Evolutionary conservation across 2,329 filamentous ascomycete genomes (phyloP).

Genomic region (Scortechinia acanthostroma): DNA sequence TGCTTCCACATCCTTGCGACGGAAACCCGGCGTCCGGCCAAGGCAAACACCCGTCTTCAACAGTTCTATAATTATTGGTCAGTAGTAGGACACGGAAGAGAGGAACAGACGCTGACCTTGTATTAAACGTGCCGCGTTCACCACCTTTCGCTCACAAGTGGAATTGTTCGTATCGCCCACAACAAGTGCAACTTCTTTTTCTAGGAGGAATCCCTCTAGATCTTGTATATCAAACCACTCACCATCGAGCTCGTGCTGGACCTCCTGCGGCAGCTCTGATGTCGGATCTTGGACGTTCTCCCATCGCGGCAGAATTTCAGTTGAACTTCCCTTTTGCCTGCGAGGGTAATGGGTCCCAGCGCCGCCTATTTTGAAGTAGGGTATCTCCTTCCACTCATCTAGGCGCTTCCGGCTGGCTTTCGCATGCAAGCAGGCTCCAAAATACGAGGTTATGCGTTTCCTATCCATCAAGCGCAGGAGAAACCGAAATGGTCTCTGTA

Average conservation of each 20-base stretch:
- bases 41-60: no score
- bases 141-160: background rate
- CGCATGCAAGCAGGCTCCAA: background rate
- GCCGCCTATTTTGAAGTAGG: background rate
- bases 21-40: background rate
- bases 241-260: background rate
- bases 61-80: no score
- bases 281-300: background rate
- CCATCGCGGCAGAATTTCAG: background rate
- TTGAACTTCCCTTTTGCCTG: no score
- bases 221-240: background rate
- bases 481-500: background rate
- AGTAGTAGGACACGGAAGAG: background rate
- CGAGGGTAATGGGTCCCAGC: background rate
- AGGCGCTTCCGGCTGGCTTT: background rate
- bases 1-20: background rate
- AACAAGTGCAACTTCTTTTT: no score
- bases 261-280: background rate
- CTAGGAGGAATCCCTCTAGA: background rate
- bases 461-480: background rate
- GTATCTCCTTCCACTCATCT: background rate
- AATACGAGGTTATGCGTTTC: background rate
- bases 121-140: background rate
- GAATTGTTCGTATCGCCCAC: no score
- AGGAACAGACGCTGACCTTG: background rate